phyloP scores from a whole-genome alignment of 495 filamentous ascomycete species.

The Filosporella fistucella region DNA sequence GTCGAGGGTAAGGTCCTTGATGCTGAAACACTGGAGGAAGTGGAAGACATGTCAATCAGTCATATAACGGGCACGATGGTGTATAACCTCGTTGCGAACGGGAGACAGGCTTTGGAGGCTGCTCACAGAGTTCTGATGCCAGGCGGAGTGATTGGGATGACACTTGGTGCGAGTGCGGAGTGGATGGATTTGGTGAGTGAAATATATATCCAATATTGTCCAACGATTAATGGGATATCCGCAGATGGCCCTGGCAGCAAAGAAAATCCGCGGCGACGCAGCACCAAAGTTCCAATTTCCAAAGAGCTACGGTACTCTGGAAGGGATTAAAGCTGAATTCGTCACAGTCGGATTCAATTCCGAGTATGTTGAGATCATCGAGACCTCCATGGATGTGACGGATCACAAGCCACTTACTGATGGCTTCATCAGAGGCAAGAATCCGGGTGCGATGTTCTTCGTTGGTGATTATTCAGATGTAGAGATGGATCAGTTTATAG shows the following conservation, averaged over 20 bases:
- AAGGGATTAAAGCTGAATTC: not conserved
- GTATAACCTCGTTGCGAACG: not conserved
- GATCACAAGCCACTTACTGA: conserved; percentile 1
- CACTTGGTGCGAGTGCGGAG: not conserved
- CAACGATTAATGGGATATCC: no score
- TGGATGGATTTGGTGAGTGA: conserved; percentile 6
- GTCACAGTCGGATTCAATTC: conserved; percentile 3
- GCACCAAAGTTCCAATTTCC: no score
- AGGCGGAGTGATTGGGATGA: not conserved
- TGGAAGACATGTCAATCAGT: conserved; percentile 5
- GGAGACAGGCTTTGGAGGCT: not conserved
- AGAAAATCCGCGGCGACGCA: not conserved
- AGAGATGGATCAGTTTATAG: not conserved
- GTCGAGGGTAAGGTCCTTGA: conserved; percentile 3
- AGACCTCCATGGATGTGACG: conserved; percentile 2
- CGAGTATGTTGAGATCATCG: not conserved
- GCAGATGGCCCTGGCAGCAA: not conserved
- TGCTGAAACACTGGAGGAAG: not conserved
- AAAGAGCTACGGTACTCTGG: no score
- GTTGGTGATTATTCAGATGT: not conserved
- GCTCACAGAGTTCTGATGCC: conserved; percentile 3
- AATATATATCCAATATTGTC: no score
- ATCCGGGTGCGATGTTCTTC: not conserved
- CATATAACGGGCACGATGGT: not conserved
- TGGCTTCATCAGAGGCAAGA: not conserved